A percentile compares a stretch with the other conserved stretches of the same genome.
Evolutionary conservation across 768 basidiomycete genomes (phyloP).

Genomic region (Xanthoconium stramineum): DNA sequence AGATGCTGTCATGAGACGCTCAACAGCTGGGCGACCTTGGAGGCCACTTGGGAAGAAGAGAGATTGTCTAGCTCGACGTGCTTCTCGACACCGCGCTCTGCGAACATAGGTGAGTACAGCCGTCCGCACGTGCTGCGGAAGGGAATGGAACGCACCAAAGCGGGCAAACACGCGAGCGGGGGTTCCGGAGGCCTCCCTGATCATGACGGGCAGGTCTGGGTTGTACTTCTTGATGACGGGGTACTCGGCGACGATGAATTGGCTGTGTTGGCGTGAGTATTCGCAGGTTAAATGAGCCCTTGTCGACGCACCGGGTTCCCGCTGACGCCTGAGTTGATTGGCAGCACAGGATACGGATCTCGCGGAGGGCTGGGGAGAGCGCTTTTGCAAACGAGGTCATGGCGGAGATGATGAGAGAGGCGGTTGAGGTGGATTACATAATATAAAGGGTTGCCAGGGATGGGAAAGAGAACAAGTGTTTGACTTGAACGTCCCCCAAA

Average conservation of each 20-base stretch:
- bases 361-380: conserved; percentile 73
- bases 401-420: conserved; percentile 25
- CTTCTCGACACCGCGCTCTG: conserved; percentile 78
- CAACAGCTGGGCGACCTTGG: conserved; percentile 65
- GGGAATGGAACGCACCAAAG: conserved; percentile 59
- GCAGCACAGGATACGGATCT: conserved; percentile 77
- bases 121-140: conserved; percentile 8
- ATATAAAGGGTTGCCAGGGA: conserved; percentile 15
- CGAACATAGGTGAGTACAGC: conserved; percentile 16
- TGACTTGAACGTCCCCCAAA: conserved; percentile 14
- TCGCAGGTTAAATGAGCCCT: not conserved
- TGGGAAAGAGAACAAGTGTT: conserved; percentile 6
- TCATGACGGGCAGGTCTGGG: conserved; percentile 80
- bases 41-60: conserved; percentile 65
- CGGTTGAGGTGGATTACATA: conserved; percentile 25
- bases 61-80: conserved; percentile 80
- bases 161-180: conserved; percentile 82
- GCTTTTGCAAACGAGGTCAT: conserved; percentile 69
- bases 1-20: conserved; percentile 21
- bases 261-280: conserved; percentile 38
- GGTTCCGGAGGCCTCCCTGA: conserved; percentile 76
- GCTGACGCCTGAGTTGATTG: conserved; percentile 74
- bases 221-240: conserved; percentile 76
- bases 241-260: conserved; percentile 77
- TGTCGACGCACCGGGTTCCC: conserved; percentile 63